Base-by-base conservation (phyloP, 2,329 filamentous ascomycete species). In the Aspergillus sojae region DNA sequence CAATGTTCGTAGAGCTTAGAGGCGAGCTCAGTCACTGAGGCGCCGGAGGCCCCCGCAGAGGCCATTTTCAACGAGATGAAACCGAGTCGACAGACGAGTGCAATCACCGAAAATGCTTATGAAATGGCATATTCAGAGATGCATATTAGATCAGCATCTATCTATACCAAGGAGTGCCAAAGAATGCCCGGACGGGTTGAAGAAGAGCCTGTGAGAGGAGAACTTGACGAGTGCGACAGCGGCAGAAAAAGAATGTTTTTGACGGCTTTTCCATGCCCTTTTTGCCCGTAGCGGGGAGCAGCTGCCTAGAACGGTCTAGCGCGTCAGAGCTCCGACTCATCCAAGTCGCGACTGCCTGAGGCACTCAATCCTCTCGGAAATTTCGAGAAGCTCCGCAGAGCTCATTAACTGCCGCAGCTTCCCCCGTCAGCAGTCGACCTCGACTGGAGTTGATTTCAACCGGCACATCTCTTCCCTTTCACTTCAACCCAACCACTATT, bases 1-100 rank as follows among this genome's bases (percentile, higher is more conserved):
- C 81, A 83, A 67, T 76, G 77, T 53, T 79, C 76, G 72, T 84
- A 83, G 50, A 84, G 75, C 61, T 76, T 75, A 30, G 78, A 76
- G 58, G 80, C 80, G 61, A 82, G 77, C 66, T 79, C 77, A 70
- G 67, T 70, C 64, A 69, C 73, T 62, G 63, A 72, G 68, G 62
- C 64, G 65, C 67, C 62, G 58, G 73, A 71, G 58, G 75, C 67
- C 64, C 73, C 75, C 61, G 75, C 72, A 64, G 78, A 73, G 65
- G 75, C 70, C 75, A 77, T 78, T 64, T 67, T 72, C 62, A 68
- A 63, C 63, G 59, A 64, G 68, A 65, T 62, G 63, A 62, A 64
- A 63, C 61, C 58, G 66, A 68, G 60, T 63, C 60, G 63, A 70
- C 64, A 68, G 58, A 62, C 58, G 65, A 64, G 59, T 57, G 62